Base-by-base conservation (phyloP, 2,329 filamentous ascomycete species). In the Cylindrodendrum hubeiense region DNA sequence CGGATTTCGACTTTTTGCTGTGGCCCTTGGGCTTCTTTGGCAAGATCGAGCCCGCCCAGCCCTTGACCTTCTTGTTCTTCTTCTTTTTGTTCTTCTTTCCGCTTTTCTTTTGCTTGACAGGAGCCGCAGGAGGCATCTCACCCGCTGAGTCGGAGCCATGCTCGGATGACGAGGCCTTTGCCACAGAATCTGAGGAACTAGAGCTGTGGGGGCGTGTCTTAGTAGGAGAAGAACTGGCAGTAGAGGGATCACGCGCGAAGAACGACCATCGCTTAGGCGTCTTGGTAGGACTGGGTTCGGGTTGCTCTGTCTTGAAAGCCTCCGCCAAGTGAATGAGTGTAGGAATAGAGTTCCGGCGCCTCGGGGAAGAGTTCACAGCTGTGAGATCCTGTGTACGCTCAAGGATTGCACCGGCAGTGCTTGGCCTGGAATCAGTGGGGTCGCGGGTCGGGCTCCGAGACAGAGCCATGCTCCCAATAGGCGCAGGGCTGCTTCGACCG, bases 41-140 rank as follows among this genome's bases (percentile, higher is more conserved):
- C 8, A 94, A 81, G 61, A 92, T 91, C 2, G 89, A 88, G 33
- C 89, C 90, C 19, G 89, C 88, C 90, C 90, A 92, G 4, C 86
- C 86, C 74, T 93, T 94, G 63, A 95, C 92, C 77, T 92, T 92
- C 80, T 93, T 94, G 75, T 82, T 83, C 75, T 82, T 83, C 60
- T 79, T 77, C 33, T 79, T 77, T 53, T 79, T 80, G 62, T 71
- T 75, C 50, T 78, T 79, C 70, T 80, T 81, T 34, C 66, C 67
- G 21, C 71, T 69, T 60, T 78, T 78, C 63, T 78, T 78, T 15
- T 57, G 39, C 28, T 74, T 73, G 10, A 53, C 46, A 66, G 74
- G 24, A 50, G 69, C 13, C 56, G 65, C 30, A 6, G 72, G 74
- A 2, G 67, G 51, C 1, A 63, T 71, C 30, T 78, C 73, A 17